Evolutionary conservation across 768 basidiomycete species (phyloP).

Genomic region (Rhizopogon rudus): DNA sequence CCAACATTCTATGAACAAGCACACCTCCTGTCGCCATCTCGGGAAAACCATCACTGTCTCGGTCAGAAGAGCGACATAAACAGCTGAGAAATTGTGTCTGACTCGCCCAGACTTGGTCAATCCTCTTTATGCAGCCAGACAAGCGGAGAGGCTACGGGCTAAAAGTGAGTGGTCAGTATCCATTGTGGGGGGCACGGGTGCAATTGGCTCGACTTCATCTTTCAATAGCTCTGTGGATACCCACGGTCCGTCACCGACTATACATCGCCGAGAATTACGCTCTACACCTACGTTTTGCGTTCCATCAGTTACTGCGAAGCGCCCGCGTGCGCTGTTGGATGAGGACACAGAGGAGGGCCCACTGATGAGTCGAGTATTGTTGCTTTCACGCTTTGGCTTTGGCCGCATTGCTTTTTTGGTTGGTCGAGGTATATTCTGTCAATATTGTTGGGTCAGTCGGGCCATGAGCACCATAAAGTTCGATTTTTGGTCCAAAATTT

Average conservation of each 20-base stretch:
- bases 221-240: neutral
- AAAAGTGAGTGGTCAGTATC: neutral
- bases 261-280: neutral
- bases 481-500: too few relatives aligned
- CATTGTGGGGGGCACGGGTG: too few relatives aligned
- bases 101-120: slow-evolving; percentile 40
- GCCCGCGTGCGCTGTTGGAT: neutral
- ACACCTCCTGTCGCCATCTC: neutral
- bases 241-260: neutral
- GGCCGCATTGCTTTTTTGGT: too few relatives aligned
- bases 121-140: slow-evolving; percentile 24
- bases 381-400: too few relatives aligned
- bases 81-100: slow-evolving; percentile 35
- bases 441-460: too few relatives aligned
- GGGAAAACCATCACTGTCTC: neutral
- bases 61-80: slow-evolving; percentile 13
- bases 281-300: neutral
- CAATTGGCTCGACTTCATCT: neutral
- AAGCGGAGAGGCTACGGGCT: slow-evolving; percentile 17
- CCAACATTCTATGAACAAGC: neutral
- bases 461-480: too few relatives aligned
- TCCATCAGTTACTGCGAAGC: neutral
- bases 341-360: slow-evolving; percentile 5
- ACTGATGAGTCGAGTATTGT: too few relatives aligned
- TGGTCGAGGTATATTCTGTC: too few relatives aligned